Evolutionary conservation across 495 filamentous ascomycete species (phyloP).

Genomic region (Neurospora terricola): DNA sequence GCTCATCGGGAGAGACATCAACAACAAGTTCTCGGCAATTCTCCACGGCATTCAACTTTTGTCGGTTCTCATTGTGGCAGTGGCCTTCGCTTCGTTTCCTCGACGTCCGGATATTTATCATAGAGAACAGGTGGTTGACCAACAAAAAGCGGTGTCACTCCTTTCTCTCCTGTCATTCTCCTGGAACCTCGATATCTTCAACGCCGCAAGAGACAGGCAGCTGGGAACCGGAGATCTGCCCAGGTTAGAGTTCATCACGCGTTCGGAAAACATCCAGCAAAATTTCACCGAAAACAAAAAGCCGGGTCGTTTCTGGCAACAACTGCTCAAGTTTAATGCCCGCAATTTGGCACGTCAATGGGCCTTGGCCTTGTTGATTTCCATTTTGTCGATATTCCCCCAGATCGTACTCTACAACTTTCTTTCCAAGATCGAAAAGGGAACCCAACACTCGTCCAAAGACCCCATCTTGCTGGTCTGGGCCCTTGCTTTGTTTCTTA

Average conservation of each 20-base stretch:
- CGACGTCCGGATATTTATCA: conserved; percentile 50
- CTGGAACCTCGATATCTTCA: conserved; percentile 47
- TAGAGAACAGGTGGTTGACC: conserved; percentile 43
- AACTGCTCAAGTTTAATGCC: conserved; percentile 38
- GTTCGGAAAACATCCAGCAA: conserved; percentile 30
- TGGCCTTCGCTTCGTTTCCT: conserved; percentile 33
- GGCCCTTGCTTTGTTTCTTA: conserved; percentile 44
- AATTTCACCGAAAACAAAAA: conserved; percentile 33
- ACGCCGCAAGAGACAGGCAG: conserved; percentile 33
- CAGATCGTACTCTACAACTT: conserved; percentile 52
- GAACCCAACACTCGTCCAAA: conserved; percentile 19
- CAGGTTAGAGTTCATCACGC: conserved; percentile 30
- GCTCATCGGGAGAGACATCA: neutral
- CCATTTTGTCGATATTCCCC: conserved; percentile 47
- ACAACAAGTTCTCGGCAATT: neutral
- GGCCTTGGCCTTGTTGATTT: conserved; percentile 35
- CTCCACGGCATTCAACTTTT: conserved; percentile 18
- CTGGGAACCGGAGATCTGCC: conserved; percentile 48
- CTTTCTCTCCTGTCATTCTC: conserved; percentile 44
- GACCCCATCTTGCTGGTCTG: conserved; percentile 40
- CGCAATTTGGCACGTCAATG: conserved; percentile 38
- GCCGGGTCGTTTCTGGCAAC: conserved; percentile 43
- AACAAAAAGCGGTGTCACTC: conserved; percentile 44
- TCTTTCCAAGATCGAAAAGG: conserved; percentile 44
- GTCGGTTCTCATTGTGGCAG: conserved; percentile 8